A percentile compares a stretch with the other conserved stretches of the same genome.
Evolutionary conservation across 805 yeast genomes (phyloP).

Genomic region (Spathaspora boniae): DNA sequence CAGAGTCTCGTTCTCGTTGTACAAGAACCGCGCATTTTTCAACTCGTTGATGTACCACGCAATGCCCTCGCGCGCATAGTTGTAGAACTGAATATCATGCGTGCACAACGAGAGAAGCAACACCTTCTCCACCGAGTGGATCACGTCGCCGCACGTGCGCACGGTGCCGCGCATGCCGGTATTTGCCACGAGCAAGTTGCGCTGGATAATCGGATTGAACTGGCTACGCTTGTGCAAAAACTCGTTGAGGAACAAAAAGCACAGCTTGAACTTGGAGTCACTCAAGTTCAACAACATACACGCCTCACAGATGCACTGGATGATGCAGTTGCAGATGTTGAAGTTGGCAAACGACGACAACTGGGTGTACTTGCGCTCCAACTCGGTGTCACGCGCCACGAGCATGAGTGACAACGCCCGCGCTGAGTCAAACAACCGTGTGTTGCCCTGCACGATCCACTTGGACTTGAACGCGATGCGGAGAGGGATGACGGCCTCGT

Average conservation of each 20-base stretch:
- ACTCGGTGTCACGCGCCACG: slow-evolving; percentile 16
- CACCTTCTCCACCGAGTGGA: slow-evolving; percentile 33
- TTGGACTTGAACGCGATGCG: slow-evolving; percentile 16
- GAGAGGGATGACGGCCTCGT: slow-evolving; percentile 20
- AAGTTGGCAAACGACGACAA: slow-evolving; percentile 26
- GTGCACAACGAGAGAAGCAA: slow-evolving; percentile 39
- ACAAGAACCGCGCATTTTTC: slow-evolving; percentile 5
- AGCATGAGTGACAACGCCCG: slow-evolving; percentile 29
- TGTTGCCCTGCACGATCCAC: slow-evolving; percentile 12
- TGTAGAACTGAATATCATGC: slow-evolving; percentile 42
- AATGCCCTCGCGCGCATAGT: slow-evolving; percentile 36
- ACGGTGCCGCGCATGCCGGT: slow-evolving; percentile 8
- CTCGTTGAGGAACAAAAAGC: slow-evolving; percentile 32
- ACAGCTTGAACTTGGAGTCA: slow-evolving; percentile 33
- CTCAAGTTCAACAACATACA: slow-evolving; percentile 31
- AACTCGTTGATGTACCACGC: slow-evolving; percentile 24
- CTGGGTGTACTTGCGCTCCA: slow-evolving; percentile 16
- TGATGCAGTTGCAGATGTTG: slow-evolving; percentile 26
- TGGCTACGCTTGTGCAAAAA: slow-evolving; percentile 27
- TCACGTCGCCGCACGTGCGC: slow-evolving; percentile 13
- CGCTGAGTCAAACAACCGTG: slow-evolving; percentile 30
- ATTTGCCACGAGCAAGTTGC: slow-evolving; percentile 13
- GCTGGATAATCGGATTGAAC: slow-evolving; percentile 10
- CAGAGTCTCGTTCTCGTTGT: slow-evolving; percentile 10
- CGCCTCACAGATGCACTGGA: slow-evolving; percentile 33